These are phyloP conservation scores for Debaryomyces psychrophilus DNA, from an alignment of 1,139 yeast species.

Conservation along the genomic window DNA sequence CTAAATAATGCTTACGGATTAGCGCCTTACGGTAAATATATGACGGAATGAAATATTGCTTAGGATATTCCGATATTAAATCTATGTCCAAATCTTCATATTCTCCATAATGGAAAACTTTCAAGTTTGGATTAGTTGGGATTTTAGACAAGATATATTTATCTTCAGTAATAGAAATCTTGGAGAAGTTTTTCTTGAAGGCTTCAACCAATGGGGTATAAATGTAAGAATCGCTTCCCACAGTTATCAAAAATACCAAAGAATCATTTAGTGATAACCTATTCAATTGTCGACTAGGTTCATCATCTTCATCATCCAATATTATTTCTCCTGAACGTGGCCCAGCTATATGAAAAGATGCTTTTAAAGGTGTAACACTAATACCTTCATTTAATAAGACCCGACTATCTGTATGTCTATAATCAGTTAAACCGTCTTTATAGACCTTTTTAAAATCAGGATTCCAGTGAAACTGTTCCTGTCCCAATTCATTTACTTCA, in stretches of 20 bases:
- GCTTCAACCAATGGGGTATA: conserved; percentile 56
- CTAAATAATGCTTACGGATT: conserved; percentile 84
- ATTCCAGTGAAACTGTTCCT: conserved; percentile 64
- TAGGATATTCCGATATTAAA: conserved; percentile 38
- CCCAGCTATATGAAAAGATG: conserved; percentile 62
- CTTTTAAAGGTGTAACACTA: conserved; percentile 84
- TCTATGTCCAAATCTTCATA: conserved; percentile 89
- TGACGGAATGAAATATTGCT: conserved; percentile 69
- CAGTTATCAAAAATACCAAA: conserved; percentile 31
- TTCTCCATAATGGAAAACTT: conserved; percentile 77
- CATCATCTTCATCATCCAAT: conserved; percentile 31
- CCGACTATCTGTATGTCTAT: conserved; percentile 59
- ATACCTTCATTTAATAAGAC: conserved; percentile 53
- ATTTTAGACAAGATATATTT: conserved; percentile 24
- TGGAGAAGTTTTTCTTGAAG: conserved; percentile 33
- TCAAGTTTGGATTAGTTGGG: conserved; percentile 20
- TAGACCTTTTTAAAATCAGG: conserved; percentile 80
- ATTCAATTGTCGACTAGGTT: conserved; percentile 4
- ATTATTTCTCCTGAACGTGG: conserved; percentile 61
- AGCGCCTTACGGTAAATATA: conserved; percentile 85
- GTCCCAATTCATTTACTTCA: conserved; percentile 28
- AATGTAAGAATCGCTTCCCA: conserved; percentile 53
- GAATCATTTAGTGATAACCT: conserved; percentile 27
- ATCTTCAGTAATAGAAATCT: conserved; percentile 30
- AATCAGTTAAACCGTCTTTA: conserved; percentile 55